These are phyloP conservation scores for Friedmanniomyces simplex DNA, from an alignment of 495 filamentous ascomycete species.

Conservation along the genomic window DNA sequence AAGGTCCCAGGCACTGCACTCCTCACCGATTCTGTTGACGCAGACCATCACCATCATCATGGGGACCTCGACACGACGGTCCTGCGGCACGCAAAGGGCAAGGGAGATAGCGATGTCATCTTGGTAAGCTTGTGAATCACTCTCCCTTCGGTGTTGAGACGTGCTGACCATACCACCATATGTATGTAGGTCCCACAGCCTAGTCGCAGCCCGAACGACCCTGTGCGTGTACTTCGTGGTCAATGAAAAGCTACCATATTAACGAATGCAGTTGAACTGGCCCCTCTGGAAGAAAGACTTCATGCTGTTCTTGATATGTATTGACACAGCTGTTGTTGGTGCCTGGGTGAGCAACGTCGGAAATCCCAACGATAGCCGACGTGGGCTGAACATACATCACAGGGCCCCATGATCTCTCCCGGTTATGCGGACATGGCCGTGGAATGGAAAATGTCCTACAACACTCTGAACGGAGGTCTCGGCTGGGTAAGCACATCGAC, in stretches of 20 bases:
- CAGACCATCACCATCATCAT: constrained; percentile 3
- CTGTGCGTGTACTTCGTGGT: not conserved
- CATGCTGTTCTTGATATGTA: constrained; percentile 44
- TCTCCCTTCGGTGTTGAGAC: not conserved
- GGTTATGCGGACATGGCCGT: constrained; percentile 32
- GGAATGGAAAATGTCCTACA: constrained; percentile 35
- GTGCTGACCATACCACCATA: not conserved
- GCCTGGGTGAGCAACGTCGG: constrained; percentile 26
- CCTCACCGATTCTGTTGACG: constrained; percentile 3
- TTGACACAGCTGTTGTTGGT: constrained; percentile 44
- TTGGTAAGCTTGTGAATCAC: not conserved
- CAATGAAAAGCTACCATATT: constrained; percentile 48
- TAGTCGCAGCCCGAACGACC: constrained; percentile 3
- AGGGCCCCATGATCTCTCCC: constrained; percentile 44
- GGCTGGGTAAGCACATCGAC: constrained; percentile 27
- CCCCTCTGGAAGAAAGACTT: constrained; percentile 20
- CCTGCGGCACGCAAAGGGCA: constrained; percentile 11
- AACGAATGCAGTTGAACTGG: constrained; percentile 17
- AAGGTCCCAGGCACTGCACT: constrained; percentile 9
- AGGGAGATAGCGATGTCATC: not conserved
- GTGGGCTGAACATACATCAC: not conserved
- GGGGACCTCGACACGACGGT: constrained; percentile 6
- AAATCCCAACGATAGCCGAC: not conserved
- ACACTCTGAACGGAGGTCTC: constrained; percentile 32
- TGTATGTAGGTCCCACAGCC: constrained; percentile 12